Evolutionary conservation across 805 yeast species (phyloP).

Genomic region (Isabelozyma pseudorhagii): DNA sequence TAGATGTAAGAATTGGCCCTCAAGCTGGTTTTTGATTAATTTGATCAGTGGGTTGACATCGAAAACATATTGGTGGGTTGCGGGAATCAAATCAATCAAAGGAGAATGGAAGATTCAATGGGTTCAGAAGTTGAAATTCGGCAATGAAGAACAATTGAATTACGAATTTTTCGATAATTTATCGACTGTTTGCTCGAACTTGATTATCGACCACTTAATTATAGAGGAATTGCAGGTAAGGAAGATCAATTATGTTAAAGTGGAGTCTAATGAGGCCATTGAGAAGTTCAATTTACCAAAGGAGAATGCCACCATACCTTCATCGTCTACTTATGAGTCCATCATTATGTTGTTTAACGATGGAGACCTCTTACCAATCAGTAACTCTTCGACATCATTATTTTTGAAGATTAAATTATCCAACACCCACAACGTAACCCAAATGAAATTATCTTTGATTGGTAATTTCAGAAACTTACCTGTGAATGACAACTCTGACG

Average conservation of each 20-base stretch:
- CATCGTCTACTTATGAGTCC: constrained; percentile 18
- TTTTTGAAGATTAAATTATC: constrained; percentile 27
- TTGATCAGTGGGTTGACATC: constrained; percentile 35
- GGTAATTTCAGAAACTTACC: constrained; percentile 25
- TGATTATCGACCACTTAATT: constrained; percentile 49
- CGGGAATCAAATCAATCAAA: constrained; percentile 44
- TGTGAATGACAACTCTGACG: constrained; percentile 13
- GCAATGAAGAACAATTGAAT: constrained; percentile 12
- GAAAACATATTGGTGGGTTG: constrained; percentile 49
- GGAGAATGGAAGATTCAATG: constrained; percentile 59
- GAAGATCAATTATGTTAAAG: constrained; percentile 34
- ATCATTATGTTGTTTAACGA: constrained; percentile 21
- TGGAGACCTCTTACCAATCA: constrained; percentile 27
- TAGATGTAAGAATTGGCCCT: constrained; percentile 53
- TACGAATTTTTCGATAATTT: constrained; percentile 37
- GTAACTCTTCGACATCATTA: constrained; percentile 30
- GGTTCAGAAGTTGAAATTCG: constrained; percentile 32
- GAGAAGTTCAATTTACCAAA: not conserved
- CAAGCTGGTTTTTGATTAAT: constrained; percentile 51
- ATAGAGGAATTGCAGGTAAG: constrained; percentile 46
- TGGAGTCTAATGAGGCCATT: constrained; percentile 7
- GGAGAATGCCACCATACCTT: not conserved
- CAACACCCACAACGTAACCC: constrained; percentile 14
- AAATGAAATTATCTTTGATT: constrained; percentile 21
- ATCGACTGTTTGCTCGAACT: constrained; percentile 43